These are phyloP conservation scores for Coemansia sp. DNA, from an alignment of 192 early-diverging fungal genomes.

Conservation along the genomic window DNA sequence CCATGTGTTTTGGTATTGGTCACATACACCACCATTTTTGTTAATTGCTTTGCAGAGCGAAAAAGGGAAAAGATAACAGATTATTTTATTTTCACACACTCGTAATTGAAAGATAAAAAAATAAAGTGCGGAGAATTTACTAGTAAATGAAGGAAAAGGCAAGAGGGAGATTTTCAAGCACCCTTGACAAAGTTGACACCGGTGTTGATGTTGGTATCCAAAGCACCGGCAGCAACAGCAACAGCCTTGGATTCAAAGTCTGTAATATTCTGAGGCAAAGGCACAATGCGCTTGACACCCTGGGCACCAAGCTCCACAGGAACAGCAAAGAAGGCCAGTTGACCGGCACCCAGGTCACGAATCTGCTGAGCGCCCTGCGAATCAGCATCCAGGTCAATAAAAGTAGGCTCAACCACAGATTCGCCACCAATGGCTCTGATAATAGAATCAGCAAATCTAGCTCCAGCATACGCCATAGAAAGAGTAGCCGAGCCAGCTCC, in stretches of 20 bases:
- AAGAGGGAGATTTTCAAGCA: conserved; percentile 6
- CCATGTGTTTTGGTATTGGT: too few relatives aligned
- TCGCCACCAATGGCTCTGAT: conserved; percentile 69
- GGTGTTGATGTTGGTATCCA: conserved; percentile 85
- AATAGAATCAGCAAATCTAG: conserved; percentile 84
- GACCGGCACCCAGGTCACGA: conserved; percentile 52
- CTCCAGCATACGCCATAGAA: conserved; percentile 83
- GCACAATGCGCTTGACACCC: conserved; percentile 85
- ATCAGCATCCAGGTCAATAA: conserved; percentile 51
- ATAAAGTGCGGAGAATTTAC: neutral
- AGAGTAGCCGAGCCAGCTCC: conserved; percentile 84
- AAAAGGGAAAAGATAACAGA: too few relatives aligned
- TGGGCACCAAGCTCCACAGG: conserved; percentile 67
- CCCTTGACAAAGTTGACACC: conserved; percentile 75
- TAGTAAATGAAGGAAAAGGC: conserved; percentile 2
- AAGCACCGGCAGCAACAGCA: conserved; percentile 70
- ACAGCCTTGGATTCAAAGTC: conserved; percentile 81
- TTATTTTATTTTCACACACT: neutral
- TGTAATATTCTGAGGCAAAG: conserved; percentile 61
- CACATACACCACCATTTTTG: neutral
- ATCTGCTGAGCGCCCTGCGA: conserved; percentile 46
- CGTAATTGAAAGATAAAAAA: neutral
- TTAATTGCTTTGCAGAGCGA: too few relatives aligned
- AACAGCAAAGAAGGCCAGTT: conserved; percentile 68
- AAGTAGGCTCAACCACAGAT: conserved; percentile 85